These are phyloP conservation scores for Macadamia integrifolia DNA, from an alignment of 164 flowering plant genomes.

Conservation along the genomic window DNA sequence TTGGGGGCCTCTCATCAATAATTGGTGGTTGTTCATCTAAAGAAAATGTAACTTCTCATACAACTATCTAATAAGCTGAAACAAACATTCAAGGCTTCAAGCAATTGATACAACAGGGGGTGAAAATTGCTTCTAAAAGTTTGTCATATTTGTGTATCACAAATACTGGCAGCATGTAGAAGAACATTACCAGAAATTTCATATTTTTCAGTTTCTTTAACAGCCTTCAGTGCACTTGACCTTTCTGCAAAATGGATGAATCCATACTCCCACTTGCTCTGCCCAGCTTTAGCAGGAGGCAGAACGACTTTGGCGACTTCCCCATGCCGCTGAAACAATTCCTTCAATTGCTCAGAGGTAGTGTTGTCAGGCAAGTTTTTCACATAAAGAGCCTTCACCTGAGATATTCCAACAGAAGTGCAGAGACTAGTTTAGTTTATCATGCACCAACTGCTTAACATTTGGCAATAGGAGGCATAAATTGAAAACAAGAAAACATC, in stretches of 20 bases:
- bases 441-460: background rate
- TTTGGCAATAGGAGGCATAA: background rate
- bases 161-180: background rate
- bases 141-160: background rate
- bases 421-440: background rate
- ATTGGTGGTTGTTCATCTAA: no score
- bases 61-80: no score
- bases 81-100: no score
- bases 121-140: no score
- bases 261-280: constrained; percentile 78
- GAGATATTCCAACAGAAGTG: constrained; percentile 15
- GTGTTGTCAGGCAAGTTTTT: constrained; percentile 88
- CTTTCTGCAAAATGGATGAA: constrained; percentile 90
- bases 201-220: constrained; percentile 82
- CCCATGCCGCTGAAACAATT: constrained; percentile 84
- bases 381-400: constrained; percentile 98
- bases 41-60: no score
- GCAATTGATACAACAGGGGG: background rate
- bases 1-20: no score
- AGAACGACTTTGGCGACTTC: constrained; percentile 87
- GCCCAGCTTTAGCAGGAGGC: constrained; percentile 88
- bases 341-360: constrained; percentile 72
- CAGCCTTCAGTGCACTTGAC: constrained; percentile 93
- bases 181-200: constrained; percentile 70
- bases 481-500: background rate